Evolutionary conservation across 1,139 yeast genomes (phyloP).

Genomic region (Kodamaea sp.): DNA sequence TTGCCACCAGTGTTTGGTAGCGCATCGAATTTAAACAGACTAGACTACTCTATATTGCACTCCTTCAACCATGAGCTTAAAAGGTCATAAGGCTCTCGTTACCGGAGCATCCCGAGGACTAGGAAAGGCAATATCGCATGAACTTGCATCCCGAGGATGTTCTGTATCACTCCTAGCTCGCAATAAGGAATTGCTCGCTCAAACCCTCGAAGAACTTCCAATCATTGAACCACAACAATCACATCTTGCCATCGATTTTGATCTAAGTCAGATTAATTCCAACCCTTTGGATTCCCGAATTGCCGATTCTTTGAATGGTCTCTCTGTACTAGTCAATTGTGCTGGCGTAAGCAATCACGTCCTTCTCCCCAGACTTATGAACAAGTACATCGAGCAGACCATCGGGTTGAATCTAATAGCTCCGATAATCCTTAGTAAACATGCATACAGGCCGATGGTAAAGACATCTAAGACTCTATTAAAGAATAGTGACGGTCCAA

Average conservation of each 20-base stretch:
- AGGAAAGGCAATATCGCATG: conserved; percentile 66
- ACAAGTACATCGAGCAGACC: conserved; percentile 46
- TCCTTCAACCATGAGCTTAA: conserved; percentile 8
- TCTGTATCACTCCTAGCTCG: conserved; percentile 64
- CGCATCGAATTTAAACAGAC: no score
- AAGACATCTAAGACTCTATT: conserved; percentile 17
- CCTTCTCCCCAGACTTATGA: conserved; percentile 49
- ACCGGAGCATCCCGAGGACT: conserved; percentile 91
- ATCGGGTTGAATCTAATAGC: conserved; percentile 64
- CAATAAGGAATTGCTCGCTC: conserved; percentile 36
- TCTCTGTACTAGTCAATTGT: conserved; percentile 65
- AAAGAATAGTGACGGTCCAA: conserved; percentile 1
- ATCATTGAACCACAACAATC: conserved; percentile 27
- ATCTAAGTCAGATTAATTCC: conserved; percentile 31
- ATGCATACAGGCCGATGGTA: conserved; percentile 51
- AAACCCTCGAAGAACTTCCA: conserved; percentile 38
- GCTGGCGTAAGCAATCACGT: conserved; percentile 77
- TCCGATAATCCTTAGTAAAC: conserved; percentile 59
- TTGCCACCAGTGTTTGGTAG: no score
- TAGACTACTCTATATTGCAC: no score
- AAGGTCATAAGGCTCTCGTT: conserved; percentile 51
- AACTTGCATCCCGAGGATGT: conserved; percentile 62
- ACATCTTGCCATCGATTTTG: conserved; percentile 55
- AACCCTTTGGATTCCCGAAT: conserved; percentile 13
- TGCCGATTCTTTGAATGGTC: conserved; percentile 20